These are phyloP conservation scores for Microbotryomycetes sp. DNA, from an alignment of 1,284 basidiomycete genomes.

Conservation along the genomic window DNA sequence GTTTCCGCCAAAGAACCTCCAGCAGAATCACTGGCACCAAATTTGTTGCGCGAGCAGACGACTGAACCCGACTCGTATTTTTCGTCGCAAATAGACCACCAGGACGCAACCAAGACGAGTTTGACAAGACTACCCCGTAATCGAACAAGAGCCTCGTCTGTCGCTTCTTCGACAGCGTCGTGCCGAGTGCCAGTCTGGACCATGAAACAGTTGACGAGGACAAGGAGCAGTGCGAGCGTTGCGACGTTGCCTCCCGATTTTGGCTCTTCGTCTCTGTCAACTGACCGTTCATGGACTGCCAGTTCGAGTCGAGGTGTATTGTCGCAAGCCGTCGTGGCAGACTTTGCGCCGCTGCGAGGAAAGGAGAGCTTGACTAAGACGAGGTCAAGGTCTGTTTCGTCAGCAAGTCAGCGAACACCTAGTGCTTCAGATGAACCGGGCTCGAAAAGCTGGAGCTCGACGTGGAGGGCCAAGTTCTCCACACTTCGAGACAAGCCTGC, in stretches of 20 bases:
- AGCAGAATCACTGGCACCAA: not conserved
- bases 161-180: not conserved
- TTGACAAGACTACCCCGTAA: too few species aligned
- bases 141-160: not conserved
- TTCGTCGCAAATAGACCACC: not conserved
- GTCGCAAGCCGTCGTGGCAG: not conserved
- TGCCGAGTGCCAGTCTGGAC: not conserved
- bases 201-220: not conserved
- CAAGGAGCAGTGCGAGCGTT: conserved; percentile 9
- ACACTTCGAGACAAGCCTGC: not conserved
- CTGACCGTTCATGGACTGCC: not conserved
- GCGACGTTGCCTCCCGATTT: conserved; percentile 26
- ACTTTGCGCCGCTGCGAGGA: too few species aligned
- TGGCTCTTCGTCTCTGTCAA: not conserved
- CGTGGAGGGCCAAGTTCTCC: not conserved
- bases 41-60: not conserved
- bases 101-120: not conserved
- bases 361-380: not conserved
- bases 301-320: too few species aligned
- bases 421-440: not conserved
- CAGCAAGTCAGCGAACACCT: not conserved
- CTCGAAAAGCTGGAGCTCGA: not conserved
- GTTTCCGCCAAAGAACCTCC: not conserved
- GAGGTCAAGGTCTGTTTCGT: not conserved
- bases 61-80: conserved; percentile 1